Percentiles rank a stretch among this genome's conserved stretches.
These are phyloP conservation scores for Mycena polygramma DNA, from an alignment of 768 basidiomycete genomes.

Conservation along the genomic window DNA sequence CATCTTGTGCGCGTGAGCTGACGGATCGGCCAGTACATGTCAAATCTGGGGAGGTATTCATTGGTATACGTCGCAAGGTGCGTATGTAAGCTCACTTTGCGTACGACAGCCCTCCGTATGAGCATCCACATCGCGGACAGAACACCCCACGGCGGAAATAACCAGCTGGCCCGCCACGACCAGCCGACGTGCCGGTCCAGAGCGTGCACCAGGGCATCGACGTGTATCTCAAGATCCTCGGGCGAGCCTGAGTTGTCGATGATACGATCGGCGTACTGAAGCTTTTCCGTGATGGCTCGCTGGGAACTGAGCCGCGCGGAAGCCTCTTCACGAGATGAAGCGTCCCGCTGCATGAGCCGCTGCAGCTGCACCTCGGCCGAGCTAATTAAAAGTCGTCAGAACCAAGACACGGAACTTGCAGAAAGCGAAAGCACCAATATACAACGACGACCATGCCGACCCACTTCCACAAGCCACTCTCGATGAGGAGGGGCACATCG, in stretches of 20 bases:
- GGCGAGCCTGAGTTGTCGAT: slow-evolving; percentile 90
- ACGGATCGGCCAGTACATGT: no score
- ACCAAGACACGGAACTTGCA: not conserved
- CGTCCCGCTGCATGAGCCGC: slow-evolving; percentile 84
- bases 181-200: slow-evolving; percentile 64
- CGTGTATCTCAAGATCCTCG: slow-evolving; percentile 71
- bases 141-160: slow-evolving; percentile 69
- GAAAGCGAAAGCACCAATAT: slow-evolving; percentile 77
- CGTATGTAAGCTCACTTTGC: no score
- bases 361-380: slow-evolving; percentile 87
- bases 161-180: slow-evolving; percentile 73
- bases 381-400: slow-evolving; percentile 53
- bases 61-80: no score
- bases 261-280: slow-evolving; percentile 86
- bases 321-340: slow-evolving; percentile 75
- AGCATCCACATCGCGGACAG: slow-evolving; percentile 55
- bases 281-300: slow-evolving; percentile 81
- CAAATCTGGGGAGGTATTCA: no score
- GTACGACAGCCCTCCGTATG: no score
- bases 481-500: slow-evolving; percentile 94
- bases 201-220: slow-evolving; percentile 61
- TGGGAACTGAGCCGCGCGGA: slow-evolving; percentile 83
- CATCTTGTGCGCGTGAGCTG: no score
- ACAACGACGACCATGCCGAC: slow-evolving; percentile 90
- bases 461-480: slow-evolving; percentile 86